A percentile compares a stretch with the other conserved stretches of the same genome.
Conservation (phyloP, 2,329 filamentous ascomycete genomes). For the Penicillium paneum region DNA sequence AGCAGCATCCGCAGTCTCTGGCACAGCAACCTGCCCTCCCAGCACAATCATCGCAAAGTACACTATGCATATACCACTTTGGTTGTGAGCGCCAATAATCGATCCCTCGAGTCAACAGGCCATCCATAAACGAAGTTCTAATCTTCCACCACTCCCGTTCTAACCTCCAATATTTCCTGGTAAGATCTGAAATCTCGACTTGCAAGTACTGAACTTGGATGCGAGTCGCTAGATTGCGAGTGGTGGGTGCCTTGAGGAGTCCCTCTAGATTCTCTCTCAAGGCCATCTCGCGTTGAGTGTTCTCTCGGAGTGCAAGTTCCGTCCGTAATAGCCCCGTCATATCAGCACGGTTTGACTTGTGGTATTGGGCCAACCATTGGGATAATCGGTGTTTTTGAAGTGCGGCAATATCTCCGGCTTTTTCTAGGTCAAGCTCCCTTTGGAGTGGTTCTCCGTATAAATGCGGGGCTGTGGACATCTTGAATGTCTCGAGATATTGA, state of each 20-base stretch:
- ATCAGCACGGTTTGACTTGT: too few species aligned
- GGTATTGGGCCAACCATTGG: not conserved
- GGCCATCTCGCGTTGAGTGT: not conserved
- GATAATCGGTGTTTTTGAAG: not conserved
- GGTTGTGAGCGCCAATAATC: conserved; percentile 7
- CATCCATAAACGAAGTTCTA: not conserved
- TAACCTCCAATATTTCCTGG: not conserved
- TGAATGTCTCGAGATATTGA: not conserved
- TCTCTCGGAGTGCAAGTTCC: not conserved
- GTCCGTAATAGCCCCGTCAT: not conserved
- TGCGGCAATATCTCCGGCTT: not conserved
- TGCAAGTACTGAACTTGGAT: too few species aligned
- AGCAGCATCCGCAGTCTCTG: conserved; percentile 1
- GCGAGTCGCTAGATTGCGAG: not conserved
- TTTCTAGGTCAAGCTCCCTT: not conserved
- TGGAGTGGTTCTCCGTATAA: not conserved
- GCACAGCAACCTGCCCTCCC: conserved; percentile 3
- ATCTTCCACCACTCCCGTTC: not conserved
- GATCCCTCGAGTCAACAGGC: conserved; percentile 1
- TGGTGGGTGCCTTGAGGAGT: not conserved
- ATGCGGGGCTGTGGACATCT: not conserved
- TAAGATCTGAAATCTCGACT: not conserved
- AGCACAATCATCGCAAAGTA: conserved; percentile 2
- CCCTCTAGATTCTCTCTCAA: not conserved
- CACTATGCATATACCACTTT: conserved; percentile 8